Conservation (phyloP, 177 flowering plant species). For the Telopea speciosissima region DNA sequence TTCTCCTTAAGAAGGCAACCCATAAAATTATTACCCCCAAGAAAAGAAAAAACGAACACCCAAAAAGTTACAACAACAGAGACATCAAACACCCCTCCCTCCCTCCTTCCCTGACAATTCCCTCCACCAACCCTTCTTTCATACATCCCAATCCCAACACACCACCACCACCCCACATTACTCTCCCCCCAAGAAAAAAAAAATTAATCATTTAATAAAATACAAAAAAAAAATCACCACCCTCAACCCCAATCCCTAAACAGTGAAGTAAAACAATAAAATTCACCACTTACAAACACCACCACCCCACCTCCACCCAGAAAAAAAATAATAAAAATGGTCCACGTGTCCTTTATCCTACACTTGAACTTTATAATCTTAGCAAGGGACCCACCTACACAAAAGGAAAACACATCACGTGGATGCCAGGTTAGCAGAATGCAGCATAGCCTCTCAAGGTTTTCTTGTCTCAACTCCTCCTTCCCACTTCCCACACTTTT, state of each 20-base stretch:
- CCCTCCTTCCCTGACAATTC: background rate
- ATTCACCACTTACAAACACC: background rate
- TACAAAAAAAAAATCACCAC: background rate
- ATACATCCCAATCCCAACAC: slow-evolving; percentile 1
- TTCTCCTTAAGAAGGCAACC: background rate
- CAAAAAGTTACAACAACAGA: slow-evolving; percentile 5
- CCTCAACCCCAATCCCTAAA: background rate
- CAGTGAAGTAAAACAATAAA: background rate
- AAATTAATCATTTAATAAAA: slow-evolving; percentile 8
- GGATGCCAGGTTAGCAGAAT: slow-evolving; percentile 12
- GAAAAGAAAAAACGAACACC: slow-evolving; percentile 2
- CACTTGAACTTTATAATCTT: background rate
- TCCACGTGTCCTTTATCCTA: slow-evolving; percentile 14
- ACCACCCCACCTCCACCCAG: background rate
- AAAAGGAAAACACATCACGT: slow-evolving; percentile 12
- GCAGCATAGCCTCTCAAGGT: background rate
- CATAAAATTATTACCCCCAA: slow-evolving; percentile 7
- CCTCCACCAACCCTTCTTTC: background rate
- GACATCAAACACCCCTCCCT: slow-evolving; percentile 4
- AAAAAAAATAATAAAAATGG: background rate
- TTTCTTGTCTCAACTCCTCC: background rate
- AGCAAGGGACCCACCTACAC: slow-evolving; percentile 9
- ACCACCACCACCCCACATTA: slow-evolving; percentile 1
- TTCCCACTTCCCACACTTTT: background rate
- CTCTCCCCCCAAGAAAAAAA: slow-evolving; percentile 10